Percentiles rank a stretch among this genome's conserved stretches.
These are phyloP conservation scores for Aspergillus ochraceus DNA, from an alignment of 2,329 filamentous ascomycete species.

Conservation along the genomic window DNA sequence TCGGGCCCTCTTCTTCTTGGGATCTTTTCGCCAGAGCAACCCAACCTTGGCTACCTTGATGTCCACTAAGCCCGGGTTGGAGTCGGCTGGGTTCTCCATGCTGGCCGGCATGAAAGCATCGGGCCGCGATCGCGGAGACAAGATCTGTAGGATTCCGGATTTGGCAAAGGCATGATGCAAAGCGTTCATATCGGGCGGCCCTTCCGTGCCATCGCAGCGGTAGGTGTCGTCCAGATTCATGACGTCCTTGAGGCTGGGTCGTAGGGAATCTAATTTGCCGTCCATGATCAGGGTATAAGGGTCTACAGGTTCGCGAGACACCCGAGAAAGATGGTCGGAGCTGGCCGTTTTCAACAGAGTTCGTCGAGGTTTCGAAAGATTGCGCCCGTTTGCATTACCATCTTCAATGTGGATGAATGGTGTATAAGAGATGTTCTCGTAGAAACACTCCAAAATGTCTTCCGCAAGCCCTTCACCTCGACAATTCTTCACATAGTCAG, in stretches of 20 bases:
- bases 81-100: slow-evolving; percentile 78
- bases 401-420: slow-evolving; percentile 98
- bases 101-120: slow-evolving; percentile 95
- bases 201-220: slow-evolving; percentile 75
- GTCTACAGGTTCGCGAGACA: slow-evolving; percentile 81
- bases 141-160: slow-evolving; percentile 89
- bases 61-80: slow-evolving; percentile 89
- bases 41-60: slow-evolving; percentile 98
- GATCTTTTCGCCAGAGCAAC: slow-evolving; percentile 88
- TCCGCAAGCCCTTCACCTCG: slow-evolving; percentile 88
- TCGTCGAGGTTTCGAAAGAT: slow-evolving; percentile 71
- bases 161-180: slow-evolving; percentile 87
- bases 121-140: slow-evolving; percentile 87
- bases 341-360: slow-evolving; percentile 66
- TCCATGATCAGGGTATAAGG: slow-evolving; percentile 95
- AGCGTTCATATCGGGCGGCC: slow-evolving; percentile 74
- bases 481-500: slow-evolving; percentile 93
- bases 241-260: slow-evolving; percentile 86
- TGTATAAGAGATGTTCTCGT: slow-evolving; percentile 97
- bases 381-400: slow-evolving; percentile 70
- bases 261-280: slow-evolving; percentile 75
- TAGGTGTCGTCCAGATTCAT: slow-evolving; percentile 93
- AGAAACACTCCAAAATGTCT: slow-evolving; percentile 92
- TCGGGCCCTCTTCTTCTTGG: slow-evolving; percentile 88
- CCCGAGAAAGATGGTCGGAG: slow-evolving; percentile 63